These are phyloP conservation scores for Chimonanthus salicifolius DNA, from an alignment of 164 flowering plant genomes.

Conservation along the genomic window DNA sequence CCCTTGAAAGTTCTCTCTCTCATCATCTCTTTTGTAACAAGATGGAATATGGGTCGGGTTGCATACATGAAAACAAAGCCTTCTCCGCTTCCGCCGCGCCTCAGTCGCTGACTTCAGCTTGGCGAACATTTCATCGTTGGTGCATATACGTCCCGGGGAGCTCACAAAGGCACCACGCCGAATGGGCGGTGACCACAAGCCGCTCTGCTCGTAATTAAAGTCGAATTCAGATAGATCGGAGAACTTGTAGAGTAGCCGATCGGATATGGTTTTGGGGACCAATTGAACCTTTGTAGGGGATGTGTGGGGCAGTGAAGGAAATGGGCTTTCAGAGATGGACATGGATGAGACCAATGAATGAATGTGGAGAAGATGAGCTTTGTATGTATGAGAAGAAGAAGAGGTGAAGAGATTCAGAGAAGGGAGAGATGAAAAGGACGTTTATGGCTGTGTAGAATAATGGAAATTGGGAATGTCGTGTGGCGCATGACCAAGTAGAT, in stretches of 20 bases:
- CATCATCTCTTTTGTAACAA: background rate
- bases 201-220: constrained; percentile 64
- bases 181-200: constrained; percentile 79
- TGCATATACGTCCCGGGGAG: constrained; percentile 40
- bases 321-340: constrained; percentile 2
- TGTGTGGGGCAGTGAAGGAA: constrained; percentile 6
- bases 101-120: constrained; percentile 12
- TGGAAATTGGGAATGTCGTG: constrained; percentile 4
- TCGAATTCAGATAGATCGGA: constrained; percentile 53
- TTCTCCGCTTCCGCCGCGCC: background rate
- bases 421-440: constrained; percentile 3
- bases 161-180: constrained; percentile 39
- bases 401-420: background rate
- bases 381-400: background rate
- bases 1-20: no score
- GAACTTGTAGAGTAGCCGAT: constrained; percentile 60
- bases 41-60: background rate
- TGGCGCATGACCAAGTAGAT: constrained; percentile 5
- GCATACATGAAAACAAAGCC: background rate
- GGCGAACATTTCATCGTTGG: constrained; percentile 20
- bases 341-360: background rate
- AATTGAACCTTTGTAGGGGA: constrained; percentile 30
- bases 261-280: constrained; percentile 51
- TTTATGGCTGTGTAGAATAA: constrained; percentile 4
- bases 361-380: no score